phyloP scores from a whole-genome alignment of 1,139 yeast genomes.

The Geotrichum aggregatum region DNA sequence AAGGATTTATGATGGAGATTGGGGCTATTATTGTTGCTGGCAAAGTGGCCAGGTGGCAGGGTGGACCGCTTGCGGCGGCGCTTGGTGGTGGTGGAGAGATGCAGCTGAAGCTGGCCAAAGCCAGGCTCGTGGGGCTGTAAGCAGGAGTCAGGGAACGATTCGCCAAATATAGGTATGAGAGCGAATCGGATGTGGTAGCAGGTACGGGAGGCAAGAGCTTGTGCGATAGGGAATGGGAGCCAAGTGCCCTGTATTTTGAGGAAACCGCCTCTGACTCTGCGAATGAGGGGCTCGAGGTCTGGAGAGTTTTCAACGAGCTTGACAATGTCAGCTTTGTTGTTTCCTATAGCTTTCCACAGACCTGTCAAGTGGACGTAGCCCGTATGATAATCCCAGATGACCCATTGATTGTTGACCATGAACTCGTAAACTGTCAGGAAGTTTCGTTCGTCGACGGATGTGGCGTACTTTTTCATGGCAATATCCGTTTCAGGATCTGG shows the following conservation, averaged over 20 bases:
- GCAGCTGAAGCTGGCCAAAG: constrained; percentile 56
- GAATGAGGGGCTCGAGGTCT: constrained; percentile 59
- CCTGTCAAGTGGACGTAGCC: constrained; percentile 92
- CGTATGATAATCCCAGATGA: constrained; percentile 84
- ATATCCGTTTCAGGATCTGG: constrained; percentile 38
- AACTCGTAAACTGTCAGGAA: constrained; percentile 65
- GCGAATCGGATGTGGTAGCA: constrained; percentile 75
- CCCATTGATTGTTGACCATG: constrained; percentile 57
- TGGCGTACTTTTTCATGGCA: constrained; percentile 59
- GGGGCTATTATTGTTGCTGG: too few relatives aligned
- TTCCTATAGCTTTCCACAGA: constrained; percentile 80
- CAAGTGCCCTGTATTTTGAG: constrained; percentile 94
- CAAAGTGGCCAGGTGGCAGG: constrained; percentile 37
- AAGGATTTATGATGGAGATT: too few relatives aligned
- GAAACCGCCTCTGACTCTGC: constrained; percentile 85
- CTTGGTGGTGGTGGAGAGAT: constrained; percentile 7
- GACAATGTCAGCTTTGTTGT: constrained; percentile 71
- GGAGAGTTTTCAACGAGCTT: constrained; percentile 63
- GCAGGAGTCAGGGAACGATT: constrained; percentile 65
- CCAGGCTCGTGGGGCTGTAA: constrained; percentile 61
- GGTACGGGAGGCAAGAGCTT: constrained; percentile 64
- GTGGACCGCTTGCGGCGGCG: constrained; percentile 27
- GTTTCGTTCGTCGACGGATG: constrained; percentile 67
- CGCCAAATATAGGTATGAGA: constrained; percentile 77
- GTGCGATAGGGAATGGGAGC: constrained; percentile 75